Percentiles rank a stretch among this genome's conserved stretches.
Conservation (phyloP, 2,329 filamentous ascomycete genomes). For the Ramularia collo-cygni region DNA sequence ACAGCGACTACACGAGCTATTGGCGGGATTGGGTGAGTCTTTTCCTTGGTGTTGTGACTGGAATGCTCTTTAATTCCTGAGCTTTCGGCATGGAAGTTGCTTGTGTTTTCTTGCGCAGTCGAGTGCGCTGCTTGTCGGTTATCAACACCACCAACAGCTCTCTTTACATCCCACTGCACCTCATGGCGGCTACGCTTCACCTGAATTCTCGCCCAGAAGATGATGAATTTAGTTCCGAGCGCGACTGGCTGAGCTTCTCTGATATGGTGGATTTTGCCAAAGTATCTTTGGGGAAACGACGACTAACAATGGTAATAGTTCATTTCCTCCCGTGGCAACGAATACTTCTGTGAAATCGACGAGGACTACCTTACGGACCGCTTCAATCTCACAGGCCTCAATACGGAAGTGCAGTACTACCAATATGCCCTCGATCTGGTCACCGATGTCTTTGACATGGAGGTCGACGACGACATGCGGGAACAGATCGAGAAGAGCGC, state of each 20-base stretch:
- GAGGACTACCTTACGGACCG: slow-evolving; percentile 97
- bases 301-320: slow-evolving; percentile 56
- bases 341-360: slow-evolving; percentile 99
- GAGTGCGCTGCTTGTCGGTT: no score
- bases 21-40: slow-evolving; percentile 90
- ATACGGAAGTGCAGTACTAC: slow-evolving; percentile 97
- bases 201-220: no score
- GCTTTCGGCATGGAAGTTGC: not conserved
- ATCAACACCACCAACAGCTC: no score
- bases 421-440: slow-evolving; percentile 97
- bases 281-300: no score
- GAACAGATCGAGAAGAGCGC: slow-evolving; percentile 98
- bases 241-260: no score
- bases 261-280: no score
- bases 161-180: no score
- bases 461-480: slow-evolving; percentile 97
- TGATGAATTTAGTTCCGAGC: no score
- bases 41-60: not conserved
- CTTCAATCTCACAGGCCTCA: slow-evolving; percentile 95
- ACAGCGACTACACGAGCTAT: slow-evolving; percentile 98
- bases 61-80: no score
- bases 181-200: no score
- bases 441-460: slow-evolving; percentile 96
- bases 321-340: slow-evolving; percentile 93
- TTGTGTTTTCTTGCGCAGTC: not conserved